Evolutionary conservation across 2,329 filamentous ascomycete species (phyloP).

Genomic region (Blastomyces parvus): DNA sequence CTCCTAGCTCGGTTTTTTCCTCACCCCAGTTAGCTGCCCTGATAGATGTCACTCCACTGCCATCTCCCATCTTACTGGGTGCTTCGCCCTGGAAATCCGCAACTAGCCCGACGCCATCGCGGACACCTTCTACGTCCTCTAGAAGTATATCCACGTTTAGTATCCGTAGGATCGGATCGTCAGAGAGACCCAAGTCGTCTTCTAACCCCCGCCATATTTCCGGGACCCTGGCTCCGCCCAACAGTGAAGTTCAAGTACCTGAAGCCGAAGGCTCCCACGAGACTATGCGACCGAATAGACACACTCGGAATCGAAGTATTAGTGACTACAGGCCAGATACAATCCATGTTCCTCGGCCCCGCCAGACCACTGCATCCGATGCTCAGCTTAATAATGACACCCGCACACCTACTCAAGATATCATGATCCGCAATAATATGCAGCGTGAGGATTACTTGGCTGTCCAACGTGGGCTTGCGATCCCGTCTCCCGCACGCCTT

Average conservation of each 20-base stretch:
- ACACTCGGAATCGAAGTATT: conserved; percentile 68
- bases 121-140: conserved; percentile 35
- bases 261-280: conserved; percentile 17
- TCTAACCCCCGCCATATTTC: conserved; percentile 21
- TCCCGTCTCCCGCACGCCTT: conserved; percentile 45
- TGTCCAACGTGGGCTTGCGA: conserved; percentile 62
- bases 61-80: conserved; percentile 55
- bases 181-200: conserved; percentile 25
- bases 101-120: conserved; percentile 45
- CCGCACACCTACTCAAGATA: conserved; percentile 39
- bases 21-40: conserved; percentile 67
- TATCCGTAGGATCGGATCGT: conserved; percentile 29
- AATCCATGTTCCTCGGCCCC: conserved; percentile 54
- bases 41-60: conserved; percentile 69
- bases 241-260: conserved; percentile 3
- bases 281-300: conserved; percentile 28
- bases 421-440: conserved; percentile 35
- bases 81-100: conserved; percentile 37
- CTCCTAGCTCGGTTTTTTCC: conserved; percentile 58
- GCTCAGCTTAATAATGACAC: conserved; percentile 39
- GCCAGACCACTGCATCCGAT: conserved; percentile 64
- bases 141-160: conserved; percentile 29
- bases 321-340: conserved; percentile 79
- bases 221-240: conserved; percentile 1
- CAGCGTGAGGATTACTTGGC: conserved; percentile 76